A percentile compares a stretch with the other conserved stretches of the same genome.
Evolutionary conservation across 208 protist genomes (phyloP).

Genomic region (Leptomonas pyrrhocoris): DNA sequence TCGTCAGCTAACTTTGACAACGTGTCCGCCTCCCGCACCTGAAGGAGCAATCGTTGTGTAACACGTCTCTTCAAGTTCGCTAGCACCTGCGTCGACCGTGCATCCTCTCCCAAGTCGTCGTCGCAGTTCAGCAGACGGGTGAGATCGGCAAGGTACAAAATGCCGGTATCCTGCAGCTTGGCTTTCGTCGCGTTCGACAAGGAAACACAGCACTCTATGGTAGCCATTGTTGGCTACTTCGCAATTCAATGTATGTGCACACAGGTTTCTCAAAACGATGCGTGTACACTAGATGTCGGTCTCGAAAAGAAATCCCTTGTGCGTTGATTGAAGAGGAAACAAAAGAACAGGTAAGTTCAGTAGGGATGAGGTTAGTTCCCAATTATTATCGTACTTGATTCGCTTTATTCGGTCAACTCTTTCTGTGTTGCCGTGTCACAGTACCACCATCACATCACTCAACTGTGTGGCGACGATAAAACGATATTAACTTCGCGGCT

Average conservation of each 20-base stretch:
- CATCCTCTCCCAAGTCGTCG: not conserved
- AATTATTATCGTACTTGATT: too few species aligned
- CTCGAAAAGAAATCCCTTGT: too few species aligned
- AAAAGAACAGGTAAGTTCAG: too few species aligned
- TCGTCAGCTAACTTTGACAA: not conserved
- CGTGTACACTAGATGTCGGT: not conserved
- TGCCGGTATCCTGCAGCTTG: constrained; percentile 71
- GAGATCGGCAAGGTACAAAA: constrained; percentile 60
- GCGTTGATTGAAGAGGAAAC: too few species aligned
- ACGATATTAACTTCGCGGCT: too few species aligned
- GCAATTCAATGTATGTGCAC: too few species aligned
- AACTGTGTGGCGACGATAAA: too few species aligned
- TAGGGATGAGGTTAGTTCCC: too few species aligned
- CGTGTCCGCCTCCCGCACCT: not conserved
- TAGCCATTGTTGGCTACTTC: constrained; percentile 9
- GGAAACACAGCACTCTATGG: constrained; percentile 19
- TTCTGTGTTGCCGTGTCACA: too few species aligned
- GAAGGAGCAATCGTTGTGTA: not conserved
- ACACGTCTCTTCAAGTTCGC: not conserved
- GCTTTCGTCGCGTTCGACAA: constrained; percentile 52
- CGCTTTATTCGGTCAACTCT: too few species aligned
- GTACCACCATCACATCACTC: too few species aligned
- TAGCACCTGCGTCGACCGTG: not conserved
- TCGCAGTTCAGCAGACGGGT: constrained; percentile 22
- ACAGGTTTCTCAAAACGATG: too few species aligned